phyloP scores from a whole-genome alignment of 169 alveolate species.

The Ichthyophthirius multifiliis region DNA sequence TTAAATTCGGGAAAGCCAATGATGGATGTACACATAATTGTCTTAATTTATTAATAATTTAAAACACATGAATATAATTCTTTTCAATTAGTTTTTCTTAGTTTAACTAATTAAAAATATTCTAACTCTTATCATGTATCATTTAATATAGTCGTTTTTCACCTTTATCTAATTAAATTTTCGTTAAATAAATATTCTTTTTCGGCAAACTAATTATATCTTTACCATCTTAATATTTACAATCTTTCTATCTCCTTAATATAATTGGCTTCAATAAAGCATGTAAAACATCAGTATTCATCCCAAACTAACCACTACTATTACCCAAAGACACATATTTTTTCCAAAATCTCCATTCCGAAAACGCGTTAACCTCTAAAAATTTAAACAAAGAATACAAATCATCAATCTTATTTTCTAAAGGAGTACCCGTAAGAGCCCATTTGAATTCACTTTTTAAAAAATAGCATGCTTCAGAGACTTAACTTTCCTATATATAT shows the following conservation, averaged over 20 bases:
- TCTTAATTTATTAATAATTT: no score
- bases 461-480: conserved; percentile 78
- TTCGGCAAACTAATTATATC: background rate
- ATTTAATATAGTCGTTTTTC: background rate
- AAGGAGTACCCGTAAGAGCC: conserved; percentile 97
- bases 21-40: no score
- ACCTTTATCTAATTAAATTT: background rate
- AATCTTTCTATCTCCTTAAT: background rate
- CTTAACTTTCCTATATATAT: no score
- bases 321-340: background rate
- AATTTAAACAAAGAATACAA: conserved; percentile 92
- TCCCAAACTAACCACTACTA: no score
- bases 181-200: background rate
- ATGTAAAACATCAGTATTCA: no score
- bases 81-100: no score
- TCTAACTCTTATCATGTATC: no score
- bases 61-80: no score
- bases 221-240: background rate
- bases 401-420: conserved; percentile 95
- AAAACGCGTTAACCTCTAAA: conserved; percentile 89
- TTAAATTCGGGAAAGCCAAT: no score
- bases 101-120: no score
- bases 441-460: conserved; percentile 88
- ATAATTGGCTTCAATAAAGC: background rate
- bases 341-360: conserved; percentile 60